phyloP scores from a whole-genome alignment of 768 basidiomycete genomes.

The Asterophora parasitica region DNA sequence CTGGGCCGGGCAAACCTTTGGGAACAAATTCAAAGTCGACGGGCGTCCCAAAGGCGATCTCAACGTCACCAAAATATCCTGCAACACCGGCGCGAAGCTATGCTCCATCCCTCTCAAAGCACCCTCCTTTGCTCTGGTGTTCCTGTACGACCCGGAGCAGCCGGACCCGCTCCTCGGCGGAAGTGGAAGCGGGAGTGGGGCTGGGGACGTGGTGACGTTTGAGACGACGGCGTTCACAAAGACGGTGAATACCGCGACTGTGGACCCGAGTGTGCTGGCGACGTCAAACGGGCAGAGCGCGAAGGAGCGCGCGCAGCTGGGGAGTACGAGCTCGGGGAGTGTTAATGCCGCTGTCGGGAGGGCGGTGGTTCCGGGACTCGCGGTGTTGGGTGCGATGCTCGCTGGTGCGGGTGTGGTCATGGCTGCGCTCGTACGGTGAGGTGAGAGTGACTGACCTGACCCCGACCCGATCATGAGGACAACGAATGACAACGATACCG shows the following conservation, averaged over 20 bases:
- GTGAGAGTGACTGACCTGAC: neutral
- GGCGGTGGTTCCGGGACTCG: slow-evolving; percentile 7
- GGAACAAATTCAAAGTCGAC: slow-evolving; percentile 57
- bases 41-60: slow-evolving; percentile 57
- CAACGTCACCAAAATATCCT: slow-evolving; percentile 53
- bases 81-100: slow-evolving; percentile 45
- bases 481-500: too few species aligned
- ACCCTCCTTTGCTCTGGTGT: slow-evolving; percentile 73
- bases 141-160: slow-evolving; percentile 45
- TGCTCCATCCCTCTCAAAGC: slow-evolving; percentile 64
- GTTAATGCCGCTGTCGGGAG: slow-evolving; percentile 13
- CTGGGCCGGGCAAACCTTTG: slow-evolving; percentile 77
- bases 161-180: slow-evolving; percentile 18
- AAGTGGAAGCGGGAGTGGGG: too few species aligned
- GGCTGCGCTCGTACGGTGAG: slow-evolving; percentile 4
- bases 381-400: slow-evolving; percentile 5
- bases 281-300: slow-evolving; percentile 43
- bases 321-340: slow-evolving; percentile 28
- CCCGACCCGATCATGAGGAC: too few species aligned
- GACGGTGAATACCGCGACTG: slow-evolving; percentile 44
- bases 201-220: slow-evolving; percentile 39
- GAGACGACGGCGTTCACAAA: slow-evolving; percentile 54
- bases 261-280: slow-evolving; percentile 49
- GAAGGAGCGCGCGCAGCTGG: slow-evolving; percentile 17
- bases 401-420: slow-evolving; percentile 10